Evolutionary conservation across 2,329 filamentous ascomycete species (phyloP), one percentile per base, ranked within the genome.

Genomic region (Pseudocercospora vitis): DNA sequence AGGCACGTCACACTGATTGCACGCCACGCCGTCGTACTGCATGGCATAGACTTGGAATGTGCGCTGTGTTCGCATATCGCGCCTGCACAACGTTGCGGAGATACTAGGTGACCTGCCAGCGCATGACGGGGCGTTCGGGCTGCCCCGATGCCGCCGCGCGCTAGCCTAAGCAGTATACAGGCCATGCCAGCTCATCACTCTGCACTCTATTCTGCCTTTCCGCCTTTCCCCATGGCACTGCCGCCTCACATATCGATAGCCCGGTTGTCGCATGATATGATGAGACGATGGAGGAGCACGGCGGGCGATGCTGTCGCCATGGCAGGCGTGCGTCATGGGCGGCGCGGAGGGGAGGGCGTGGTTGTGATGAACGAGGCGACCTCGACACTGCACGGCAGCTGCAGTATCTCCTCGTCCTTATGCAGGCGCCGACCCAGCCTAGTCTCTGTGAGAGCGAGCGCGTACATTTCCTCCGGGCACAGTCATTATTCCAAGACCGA

Each of bases 171-270:
- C 52, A 19, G 28, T 42, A 32, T 54, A 29, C 56, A 51, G 50
- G 55, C 44, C 40, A 52, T 60, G 58, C 58, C 58, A 60, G 58
- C 58, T 58, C 58, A 58, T 58, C 55, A 46, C 33, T 31, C 39
- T 52, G 52, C 55, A 47, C 32, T n/a, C n/a, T 40, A 19, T 29
- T 44, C 35, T 46, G 47, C 19, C 19, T 19, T 14, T 35, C 19
- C 37, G 39, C 32, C 26, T 45, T 49, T 48, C 48, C 53, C 52
- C 52, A 51, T 48, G 53, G 39, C 48, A 39, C 49, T 56, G 53
- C 53, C 50, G 53, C 53, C 53, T 46, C 53, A 56, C 42, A 11
- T 54, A 54, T 50, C 21, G 40, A 8, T n/a, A 26, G n/a, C 40
- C 21, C 26, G 21, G n/a, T 28, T 45, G 40, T n/a, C n/a, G n/a